Evolutionary conservation across 2,329 filamentous ascomycete species (phyloP), one percentile per base, ranked within the genome.

Genomic region (Tolypocladium ophioglossoides): DNA sequence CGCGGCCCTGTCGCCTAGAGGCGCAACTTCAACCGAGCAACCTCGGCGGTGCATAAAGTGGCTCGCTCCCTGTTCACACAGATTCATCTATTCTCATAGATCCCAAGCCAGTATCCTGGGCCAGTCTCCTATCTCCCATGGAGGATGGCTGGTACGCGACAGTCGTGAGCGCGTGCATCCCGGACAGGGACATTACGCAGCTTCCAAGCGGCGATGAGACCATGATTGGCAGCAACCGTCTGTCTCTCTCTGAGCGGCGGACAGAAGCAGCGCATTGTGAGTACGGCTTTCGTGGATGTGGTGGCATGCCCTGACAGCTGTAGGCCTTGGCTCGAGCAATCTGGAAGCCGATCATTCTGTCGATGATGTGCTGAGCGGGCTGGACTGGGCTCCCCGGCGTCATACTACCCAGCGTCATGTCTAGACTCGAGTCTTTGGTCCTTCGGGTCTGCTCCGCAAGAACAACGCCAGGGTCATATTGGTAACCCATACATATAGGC

Each of bases 121-220:
- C 0, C 56, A 53, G 11, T 18, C 27, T 11, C 22, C 49, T n/a
- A n/a, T n/a, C n/a, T n/a, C n/a, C n/a, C n/a, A 37, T 58, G 9
- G 58, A 61, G 0, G 46, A 56, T 4, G 37, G 40, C 2, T 59
- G 58, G 59, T 62, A 62, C 18, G 30, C 54, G 1, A 51, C 30
- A 1, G 55, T 60, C 0, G 22, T 60, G 0, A n/a, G 44, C 3
- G 59, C 60, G 0, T 61, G 60, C 6, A 57, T 55, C 1, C 39
- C 61, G 0, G 56, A 56, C 5, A 50, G 18, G 11, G 60, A 60
- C n/a, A 54, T 62, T 4, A 20, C 41, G 16, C 55, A 59, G 18
- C 53, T 62, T 2, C 11, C 53, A n/a, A 22, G 41, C 7, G 59
- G 59, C 1, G 60, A 61, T 22, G 24, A 20, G 22, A 37, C 44